Percentiles rank a stretch among this genome's conserved stretches.
Evolutionary conservation across 2,329 filamentous ascomycete species (phyloP).

Genomic region (Setomelanomma holmii): DNA sequence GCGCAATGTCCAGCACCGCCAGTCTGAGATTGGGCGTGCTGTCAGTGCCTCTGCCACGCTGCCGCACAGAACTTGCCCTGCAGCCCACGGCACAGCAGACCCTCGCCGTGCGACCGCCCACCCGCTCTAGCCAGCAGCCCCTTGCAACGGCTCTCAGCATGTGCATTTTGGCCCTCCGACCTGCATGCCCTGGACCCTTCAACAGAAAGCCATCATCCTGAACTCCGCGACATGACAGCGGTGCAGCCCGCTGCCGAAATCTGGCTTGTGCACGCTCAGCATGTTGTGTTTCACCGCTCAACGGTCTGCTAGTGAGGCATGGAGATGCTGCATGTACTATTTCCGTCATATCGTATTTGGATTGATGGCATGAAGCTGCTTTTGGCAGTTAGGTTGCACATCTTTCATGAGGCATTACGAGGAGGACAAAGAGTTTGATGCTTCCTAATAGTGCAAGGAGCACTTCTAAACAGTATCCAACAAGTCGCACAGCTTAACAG

Average conservation of each 20-base stretch:
- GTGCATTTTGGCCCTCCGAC: constrained; percentile 2
- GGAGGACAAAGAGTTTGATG: too few relatives aligned
- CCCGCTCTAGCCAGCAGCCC: neutral
- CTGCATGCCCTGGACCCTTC: neutral
- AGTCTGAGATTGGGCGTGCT: constrained; percentile 1
- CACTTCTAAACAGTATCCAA: too few relatives aligned
- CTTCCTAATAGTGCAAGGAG: too few relatives aligned
- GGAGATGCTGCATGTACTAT: neutral
- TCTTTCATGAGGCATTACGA: too few relatives aligned
- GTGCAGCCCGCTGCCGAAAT: constrained; percentile 3
- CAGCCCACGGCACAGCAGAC: neutral
- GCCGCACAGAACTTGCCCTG: neutral
- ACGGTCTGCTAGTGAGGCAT: neutral
- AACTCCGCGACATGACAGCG: constrained; percentile 15
- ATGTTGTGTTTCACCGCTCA: constrained; percentile 2
- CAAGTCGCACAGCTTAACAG: too few relatives aligned
- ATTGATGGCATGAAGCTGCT: too few relatives aligned
- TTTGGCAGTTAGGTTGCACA: too few relatives aligned
- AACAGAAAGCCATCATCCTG: neutral
- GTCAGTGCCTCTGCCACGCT: constrained; percentile 11
- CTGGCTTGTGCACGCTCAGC: constrained; percentile 1
- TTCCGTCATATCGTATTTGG: too few relatives aligned
- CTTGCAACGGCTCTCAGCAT: constrained; percentile 1
- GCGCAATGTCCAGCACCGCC: constrained; percentile 12
- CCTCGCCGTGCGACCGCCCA: constrained; percentile 5